phyloP scores from a whole-genome alignment of 768 basidiomycete species.

The Hemileccinum impolitum region DNA sequence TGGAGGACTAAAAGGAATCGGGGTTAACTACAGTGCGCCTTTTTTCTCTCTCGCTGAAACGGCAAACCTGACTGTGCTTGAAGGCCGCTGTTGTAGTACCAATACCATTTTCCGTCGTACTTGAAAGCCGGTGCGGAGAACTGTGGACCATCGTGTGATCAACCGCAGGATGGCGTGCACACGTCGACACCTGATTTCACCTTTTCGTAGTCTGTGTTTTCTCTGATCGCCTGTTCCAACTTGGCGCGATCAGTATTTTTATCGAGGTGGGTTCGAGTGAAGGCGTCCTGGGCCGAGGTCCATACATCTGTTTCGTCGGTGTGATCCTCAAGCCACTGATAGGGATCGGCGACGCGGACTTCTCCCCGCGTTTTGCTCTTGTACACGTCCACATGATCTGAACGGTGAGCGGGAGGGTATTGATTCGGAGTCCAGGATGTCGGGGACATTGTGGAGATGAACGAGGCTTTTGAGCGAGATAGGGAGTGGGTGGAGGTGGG shows the following conservation, averaged over 20 bases:
- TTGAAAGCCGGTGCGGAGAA: slow-evolving; percentile 61
- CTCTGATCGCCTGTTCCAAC: slow-evolving; percentile 57
- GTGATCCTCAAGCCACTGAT: slow-evolving; percentile 69
- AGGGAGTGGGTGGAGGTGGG: background rate
- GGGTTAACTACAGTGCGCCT: background rate
- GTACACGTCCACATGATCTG: slow-evolving; percentile 66
- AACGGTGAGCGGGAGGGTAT: slow-evolving; percentile 66
- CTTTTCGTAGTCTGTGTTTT: slow-evolving; percentile 51
- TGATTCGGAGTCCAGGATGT: slow-evolving; percentile 52
- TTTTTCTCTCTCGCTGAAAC: background rate
- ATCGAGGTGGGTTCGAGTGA: slow-evolving; percentile 59
- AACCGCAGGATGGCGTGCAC: background rate
- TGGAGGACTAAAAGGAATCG: slow-evolving; percentile 46
- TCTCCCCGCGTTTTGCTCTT: slow-evolving; percentile 59
- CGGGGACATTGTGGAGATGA: slow-evolving; percentile 32
- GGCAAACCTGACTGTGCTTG: slow-evolving; percentile 55
- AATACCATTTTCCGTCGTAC: slow-evolving; percentile 74
- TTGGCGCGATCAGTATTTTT: slow-evolving; percentile 55
- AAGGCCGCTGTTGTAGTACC: slow-evolving; percentile 76
- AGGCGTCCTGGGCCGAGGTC: slow-evolving; percentile 57
- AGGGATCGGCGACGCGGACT: slow-evolving; percentile 66
- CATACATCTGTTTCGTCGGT: slow-evolving; percentile 62
- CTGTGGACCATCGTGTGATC: slow-evolving; percentile 32
- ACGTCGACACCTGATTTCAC: slow-evolving; percentile 21
- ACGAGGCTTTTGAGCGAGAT: slow-evolving; percentile 6